phyloP scores from a whole-genome alignment of 1,284 basidiomycete genomes.

The Puccinia hordei region DNA sequence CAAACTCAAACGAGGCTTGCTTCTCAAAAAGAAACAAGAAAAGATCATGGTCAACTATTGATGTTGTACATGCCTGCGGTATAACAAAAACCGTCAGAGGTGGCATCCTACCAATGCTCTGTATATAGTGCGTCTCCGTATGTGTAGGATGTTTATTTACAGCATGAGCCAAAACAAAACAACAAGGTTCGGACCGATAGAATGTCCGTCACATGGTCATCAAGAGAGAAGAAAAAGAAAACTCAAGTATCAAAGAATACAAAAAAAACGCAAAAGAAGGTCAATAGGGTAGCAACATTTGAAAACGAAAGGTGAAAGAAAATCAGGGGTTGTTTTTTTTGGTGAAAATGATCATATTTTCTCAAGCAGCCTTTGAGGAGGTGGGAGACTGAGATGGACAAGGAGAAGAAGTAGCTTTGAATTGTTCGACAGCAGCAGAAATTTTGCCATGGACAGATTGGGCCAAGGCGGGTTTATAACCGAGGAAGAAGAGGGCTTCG shows the following conservation, averaged over 20 bases:
- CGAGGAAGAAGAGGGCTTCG: constrained; percentile 74
- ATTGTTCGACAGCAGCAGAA: background rate
- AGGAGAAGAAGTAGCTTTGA: background rate
- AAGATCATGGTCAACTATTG: no score
- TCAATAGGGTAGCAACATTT: background rate
- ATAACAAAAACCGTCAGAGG: no score
- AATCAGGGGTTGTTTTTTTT: no score
- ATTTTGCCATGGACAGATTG: constrained; percentile 54
- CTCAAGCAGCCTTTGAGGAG: background rate
- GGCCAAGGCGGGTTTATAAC: constrained; percentile 62
- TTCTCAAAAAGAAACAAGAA: no score
- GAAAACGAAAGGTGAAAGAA: background rate
- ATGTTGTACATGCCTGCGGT: no score
- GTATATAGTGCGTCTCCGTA: background rate
- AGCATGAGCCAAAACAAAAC: background rate
- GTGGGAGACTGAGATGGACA: background rate
- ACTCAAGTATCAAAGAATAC: background rate
- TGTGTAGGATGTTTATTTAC: background rate
- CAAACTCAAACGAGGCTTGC: no score
- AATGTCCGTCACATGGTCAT: background rate
- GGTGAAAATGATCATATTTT: background rate
- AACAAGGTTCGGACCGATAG: background rate
- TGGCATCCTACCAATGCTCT: no score
- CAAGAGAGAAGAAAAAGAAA: background rate
- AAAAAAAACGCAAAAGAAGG: background rate